Conservation (phyloP, 768 basidiomycete species). For the Albatrellus ellisii region DNA sequence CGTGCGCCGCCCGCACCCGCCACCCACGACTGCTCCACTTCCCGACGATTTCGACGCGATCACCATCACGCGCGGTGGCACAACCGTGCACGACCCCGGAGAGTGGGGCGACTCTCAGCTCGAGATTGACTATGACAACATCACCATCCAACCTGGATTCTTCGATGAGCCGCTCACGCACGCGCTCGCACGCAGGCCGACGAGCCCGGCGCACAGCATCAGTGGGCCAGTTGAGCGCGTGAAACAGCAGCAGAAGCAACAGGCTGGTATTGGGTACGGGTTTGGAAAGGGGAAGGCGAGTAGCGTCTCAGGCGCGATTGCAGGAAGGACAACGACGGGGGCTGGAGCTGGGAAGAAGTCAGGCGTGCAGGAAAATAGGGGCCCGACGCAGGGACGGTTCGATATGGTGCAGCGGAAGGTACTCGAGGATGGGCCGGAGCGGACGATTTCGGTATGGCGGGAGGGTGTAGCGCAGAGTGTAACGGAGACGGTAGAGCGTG, state of each 20-base stretch:
- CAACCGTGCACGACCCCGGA: conserved; percentile 8
- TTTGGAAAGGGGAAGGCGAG: conserved; percentile 7
- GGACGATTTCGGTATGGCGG: conserved; percentile 24
- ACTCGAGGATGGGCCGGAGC: conserved; percentile 22
- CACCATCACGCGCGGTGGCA: conserved; percentile 14
- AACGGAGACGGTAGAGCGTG: conserved; percentile 6
- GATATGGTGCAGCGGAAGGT: conserved; percentile 22
- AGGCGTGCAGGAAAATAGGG: not conserved
- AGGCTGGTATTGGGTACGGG: not conserved
- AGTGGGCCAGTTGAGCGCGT: not conserved
- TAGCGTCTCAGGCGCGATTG: conserved; percentile 9
- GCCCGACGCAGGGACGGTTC: conserved; percentile 13
- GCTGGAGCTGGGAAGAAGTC: not conserved
- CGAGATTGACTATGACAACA: conserved; percentile 11
- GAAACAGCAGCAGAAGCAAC: not conserved
- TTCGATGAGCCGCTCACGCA: not conserved
- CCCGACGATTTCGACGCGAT: conserved; percentile 29
- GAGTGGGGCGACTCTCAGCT: conserved; percentile 7
- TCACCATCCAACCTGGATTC: conserved; percentile 6
- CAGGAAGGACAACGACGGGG: conserved; percentile 2
- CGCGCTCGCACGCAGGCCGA: not conserved
- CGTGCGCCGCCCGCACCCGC: conserved; percentile 25
- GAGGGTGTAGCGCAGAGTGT: conserved; percentile 21
- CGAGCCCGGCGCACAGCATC: conserved; percentile 10
- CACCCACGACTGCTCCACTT: conserved; percentile 26